Percentiles rank a stretch among this genome's conserved stretches.
phyloP scores from a whole-genome alignment of 2,329 filamentous ascomycete species.

The Beauveria scarabaeidicola region DNA sequence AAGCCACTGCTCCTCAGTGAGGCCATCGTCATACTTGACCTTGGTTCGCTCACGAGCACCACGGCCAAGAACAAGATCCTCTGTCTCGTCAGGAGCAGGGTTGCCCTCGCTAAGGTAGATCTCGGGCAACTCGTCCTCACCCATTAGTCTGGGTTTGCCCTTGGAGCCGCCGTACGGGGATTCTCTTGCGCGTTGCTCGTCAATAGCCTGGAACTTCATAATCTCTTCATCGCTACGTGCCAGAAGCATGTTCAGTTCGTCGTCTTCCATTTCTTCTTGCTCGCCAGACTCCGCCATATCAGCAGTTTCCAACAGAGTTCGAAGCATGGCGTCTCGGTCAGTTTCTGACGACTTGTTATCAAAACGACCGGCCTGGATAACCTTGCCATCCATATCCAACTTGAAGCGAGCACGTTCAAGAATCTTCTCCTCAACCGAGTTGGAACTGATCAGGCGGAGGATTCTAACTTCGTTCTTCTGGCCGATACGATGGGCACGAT shows the following conservation, averaged over 20 bases:
- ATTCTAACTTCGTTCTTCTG: slow-evolving; percentile 99
- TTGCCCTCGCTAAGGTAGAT: slow-evolving; percentile 87
- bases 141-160: slow-evolving; percentile 69
- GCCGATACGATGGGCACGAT: slow-evolving; percentile 99
- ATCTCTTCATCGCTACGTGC: slow-evolving; percentile 81
- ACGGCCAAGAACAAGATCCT: slow-evolving; percentile 69
- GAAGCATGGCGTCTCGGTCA: slow-evolving; percentile 92
- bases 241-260: slow-evolving; percentile 91
- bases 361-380: slow-evolving; percentile 98
- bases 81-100: slow-evolving; percentile 68
- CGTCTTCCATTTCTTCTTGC: slow-evolving; percentile 96
- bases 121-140: slow-evolving; percentile 81
- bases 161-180: slow-evolving; percentile 65
- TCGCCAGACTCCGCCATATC: slow-evolving; percentile 61
- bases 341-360: slow-evolving; percentile 99
- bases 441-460: slow-evolving; percentile 87
- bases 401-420: slow-evolving; percentile 95
- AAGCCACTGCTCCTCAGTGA: slow-evolving; percentile 98
- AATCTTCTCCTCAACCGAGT: slow-evolving; percentile 98
- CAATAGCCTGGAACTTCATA: slow-evolving; percentile 68
- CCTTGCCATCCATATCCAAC: slow-evolving; percentile 98
- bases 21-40: slow-evolving; percentile 91
- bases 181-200: slow-evolving; percentile 61
- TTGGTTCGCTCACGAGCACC: slow-evolving; percentile 91
- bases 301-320: slow-evolving; percentile 82